phyloP scores from a whole-genome alignment of 331 rosid genomes.

The Acacia pycnantha region DNA sequence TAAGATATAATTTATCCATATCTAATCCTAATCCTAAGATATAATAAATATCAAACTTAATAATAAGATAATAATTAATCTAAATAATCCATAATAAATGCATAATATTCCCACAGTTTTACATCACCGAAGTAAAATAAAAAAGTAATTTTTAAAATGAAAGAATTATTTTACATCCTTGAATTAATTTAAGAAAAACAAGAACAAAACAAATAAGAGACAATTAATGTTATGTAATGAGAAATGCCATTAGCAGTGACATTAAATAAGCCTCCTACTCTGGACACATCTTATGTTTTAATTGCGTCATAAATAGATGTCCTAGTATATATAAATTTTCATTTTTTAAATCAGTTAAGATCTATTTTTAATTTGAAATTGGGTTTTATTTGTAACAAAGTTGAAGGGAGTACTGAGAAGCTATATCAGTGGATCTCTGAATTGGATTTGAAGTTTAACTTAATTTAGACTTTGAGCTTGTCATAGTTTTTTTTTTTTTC shows the following conservation, averaged over 20 bases:
- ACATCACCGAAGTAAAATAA: not conserved
- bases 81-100: too few species aligned
- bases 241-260: not conserved
- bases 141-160: not conserved
- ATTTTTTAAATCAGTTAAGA: not conserved
- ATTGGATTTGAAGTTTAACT: not conserved
- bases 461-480: not conserved
- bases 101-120: too few species aligned
- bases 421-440: not conserved
- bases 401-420: not conserved
- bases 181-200: not conserved
- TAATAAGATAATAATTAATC: too few species aligned
- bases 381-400: not conserved
- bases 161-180: not conserved
- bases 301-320: not conserved
- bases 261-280: not conserved
- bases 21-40: too few species aligned
- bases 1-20: too few species aligned
- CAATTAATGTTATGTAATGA: not conserved
- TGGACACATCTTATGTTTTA: not conserved
- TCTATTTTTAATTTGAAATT: not conserved
- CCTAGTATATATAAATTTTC: not conserved
- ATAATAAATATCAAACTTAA: too few species aligned
- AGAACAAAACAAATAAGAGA: not conserved
- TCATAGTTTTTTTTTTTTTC: too few species aligned